Base-by-base conservation (phyloP, 805 yeast species). In the Schwanniomyces pseudopolymorphus region DNA sequence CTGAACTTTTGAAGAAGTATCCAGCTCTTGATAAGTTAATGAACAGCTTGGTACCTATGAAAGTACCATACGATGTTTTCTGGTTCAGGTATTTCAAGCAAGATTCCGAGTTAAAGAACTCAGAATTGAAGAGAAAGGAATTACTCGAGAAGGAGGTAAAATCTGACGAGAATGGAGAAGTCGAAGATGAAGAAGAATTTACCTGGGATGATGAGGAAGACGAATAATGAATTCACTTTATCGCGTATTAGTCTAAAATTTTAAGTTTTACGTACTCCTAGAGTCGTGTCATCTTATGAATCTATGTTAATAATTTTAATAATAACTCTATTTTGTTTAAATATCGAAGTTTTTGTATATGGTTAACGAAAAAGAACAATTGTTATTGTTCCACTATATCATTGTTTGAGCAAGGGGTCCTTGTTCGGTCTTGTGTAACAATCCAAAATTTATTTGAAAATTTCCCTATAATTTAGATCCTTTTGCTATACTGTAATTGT, bases 51-150 rank as follows among this genome's bases (percentile, higher is more conserved):
- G 96, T 90, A 1, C 96, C 96, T 0, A 78, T 74, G 6, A 62
- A 77, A 54, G 64, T 84, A 31, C 57, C 79, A 3, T 85, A 83
- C 55, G 69, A 76, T 21, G 70, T 71, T 40, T 91, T 91, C 63
- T 91, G 97, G 97, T 67, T 71, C 39, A 75, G 83, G 27, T 90
- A 88, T 65, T 85, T 81, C 64, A 72, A 67, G 44, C 70, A 77
- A 57, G 79, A 77, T 47, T 61, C 66, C 10, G 73, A 74, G 53
- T 79, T 89, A 17, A 72, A 78, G 36, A 75, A 76, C 39, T 83
- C 79, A 55, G 96, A 89, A 56, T 69, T 70, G 56, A 75, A 81
- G 60, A 76, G 96, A 59, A 84, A 84, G 64, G 76, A 77, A 52
- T 70, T 87, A 45, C 69, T 88, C 39, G 69, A 76, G 27, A 69